Evolutionary conservation across 2,329 filamentous ascomycete species (phyloP), one percentile per base, ranked within the genome.

Genomic region (Domatiomyces globalis): DNA sequence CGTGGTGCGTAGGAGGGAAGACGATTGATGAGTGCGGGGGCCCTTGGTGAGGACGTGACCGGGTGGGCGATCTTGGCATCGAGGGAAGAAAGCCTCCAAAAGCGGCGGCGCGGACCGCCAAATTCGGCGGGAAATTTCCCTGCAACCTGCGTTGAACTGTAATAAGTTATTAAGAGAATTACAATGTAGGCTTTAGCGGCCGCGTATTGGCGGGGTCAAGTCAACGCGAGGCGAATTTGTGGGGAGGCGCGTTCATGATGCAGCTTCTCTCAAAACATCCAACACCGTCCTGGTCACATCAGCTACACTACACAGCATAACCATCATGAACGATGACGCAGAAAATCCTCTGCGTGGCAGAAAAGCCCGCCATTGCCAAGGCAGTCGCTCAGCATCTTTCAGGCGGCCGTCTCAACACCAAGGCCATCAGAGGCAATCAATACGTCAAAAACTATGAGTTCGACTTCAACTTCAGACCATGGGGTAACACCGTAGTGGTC

Each of bases 381-480:
- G 88, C 90, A 39, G 90, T 98, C 48, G 87, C 92, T 42, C 79
- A 81, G 52, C 90, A 96, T 72, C 77, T 98, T 25, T 85, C 85
- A 29, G 90, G 92, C 48, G 86, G 87, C 46, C 71, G 72, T 17
- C 74, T 82, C 53, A 77, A 79, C 65, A 82, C 79, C 50, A 75
- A 76, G 59, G 76, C 79, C 56, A 84, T 87, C 2, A 73, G 64
- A 36, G 77, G 80, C 18, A 81, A 81, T 57, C 77, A 78, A 60
- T 96, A 82, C 69, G 83, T 94, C 66, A 96, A 95, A 66, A 98
- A 98, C 63, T 96, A 95, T 70, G 76, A 81, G 25, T 98, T 98
- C 64, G 77, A 83, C 45, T 98, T 92, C 69, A 81, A 87, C 65
- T 98, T 98, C 66, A 76, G 73, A 46, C 73, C 77, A 58, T 95